Percentiles rank a stretch among this genome's conserved stretches.
Conservation (phyloP, 345 rosid species). For the Camelina sativa region DNA sequence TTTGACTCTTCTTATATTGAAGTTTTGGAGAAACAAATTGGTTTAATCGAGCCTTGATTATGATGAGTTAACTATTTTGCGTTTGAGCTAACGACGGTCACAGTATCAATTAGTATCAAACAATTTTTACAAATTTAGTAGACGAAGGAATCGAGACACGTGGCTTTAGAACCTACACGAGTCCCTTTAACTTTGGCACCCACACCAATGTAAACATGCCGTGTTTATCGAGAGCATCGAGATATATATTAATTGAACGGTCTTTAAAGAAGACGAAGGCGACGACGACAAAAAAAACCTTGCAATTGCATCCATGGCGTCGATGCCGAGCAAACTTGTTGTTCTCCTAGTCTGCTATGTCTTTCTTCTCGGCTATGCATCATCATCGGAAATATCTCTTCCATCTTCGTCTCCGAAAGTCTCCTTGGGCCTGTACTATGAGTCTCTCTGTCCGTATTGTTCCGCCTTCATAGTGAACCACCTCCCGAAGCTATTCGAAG, state of each 20-base stretch:
- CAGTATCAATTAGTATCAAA: not conserved
- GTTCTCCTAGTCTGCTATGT: constrained; percentile 20
- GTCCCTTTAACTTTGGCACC: not conserved
- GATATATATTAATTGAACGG: not conserved
- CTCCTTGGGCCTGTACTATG: constrained; percentile 66
- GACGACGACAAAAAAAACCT: not conserved
- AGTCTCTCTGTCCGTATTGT: constrained; percentile 82
- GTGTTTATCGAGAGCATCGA: not conserved
- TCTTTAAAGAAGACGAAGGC: not conserved
- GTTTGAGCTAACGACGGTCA: not conserved
- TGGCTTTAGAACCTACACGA: constrained; percentile 20
- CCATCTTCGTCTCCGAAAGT: constrained; percentile 52
- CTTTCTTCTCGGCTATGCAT: constrained; percentile 26
- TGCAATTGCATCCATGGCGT: constrained; percentile 36
- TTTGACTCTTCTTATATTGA: constrained; percentile 5
- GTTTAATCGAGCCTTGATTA: not conserved
- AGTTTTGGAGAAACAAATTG: not conserved
- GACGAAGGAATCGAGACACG: not conserved
- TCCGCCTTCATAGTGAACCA: constrained; percentile 67
- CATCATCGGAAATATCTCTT: constrained; percentile 34
- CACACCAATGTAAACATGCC: not conserved
- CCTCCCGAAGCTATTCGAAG: constrained; percentile 55
- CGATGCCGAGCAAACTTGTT: constrained; percentile 4
- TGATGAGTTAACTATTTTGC: not conserved
- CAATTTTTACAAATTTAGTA: not conserved